Evolutionary conservation across 2,329 filamentous ascomycete species (phyloP).

Genomic region (Aphanocladium album): DNA sequence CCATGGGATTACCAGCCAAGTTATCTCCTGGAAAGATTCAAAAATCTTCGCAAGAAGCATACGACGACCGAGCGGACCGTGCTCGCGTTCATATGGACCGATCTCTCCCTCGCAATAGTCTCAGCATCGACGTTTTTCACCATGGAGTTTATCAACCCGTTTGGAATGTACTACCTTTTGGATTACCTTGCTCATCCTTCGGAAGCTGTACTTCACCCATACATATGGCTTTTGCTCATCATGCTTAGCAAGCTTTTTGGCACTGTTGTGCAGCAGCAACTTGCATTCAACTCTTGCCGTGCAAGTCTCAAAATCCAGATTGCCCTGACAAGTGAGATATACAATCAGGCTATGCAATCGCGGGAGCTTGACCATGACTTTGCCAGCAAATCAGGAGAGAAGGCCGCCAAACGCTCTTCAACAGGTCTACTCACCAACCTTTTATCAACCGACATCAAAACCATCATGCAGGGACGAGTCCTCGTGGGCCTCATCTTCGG

Average conservation of each 20-base stretch:
- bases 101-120: slow-evolving; percentile 29
- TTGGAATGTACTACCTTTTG: slow-evolving; percentile 36
- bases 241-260: slow-evolving; percentile 39
- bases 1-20: slow-evolving; percentile 1
- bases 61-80: neutral
- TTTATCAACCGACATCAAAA: slow-evolving; percentile 46
- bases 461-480: slow-evolving; percentile 39
- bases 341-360: slow-evolving; percentile 42
- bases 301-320: slow-evolving; percentile 32
- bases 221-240: slow-evolving; percentile 41
- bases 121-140: slow-evolving; percentile 26
- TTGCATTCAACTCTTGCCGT: slow-evolving; percentile 43
- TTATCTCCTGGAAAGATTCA: slow-evolving; percentile 27
- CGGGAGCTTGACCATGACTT: slow-evolving; percentile 42
- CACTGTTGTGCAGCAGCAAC: slow-evolving; percentile 42
- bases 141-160: slow-evolving; percentile 39
- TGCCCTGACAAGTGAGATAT: slow-evolving; percentile 45
- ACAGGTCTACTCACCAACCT: slow-evolving; percentile 42
- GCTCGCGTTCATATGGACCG: neutral
- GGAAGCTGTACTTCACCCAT: slow-evolving; percentile 31
- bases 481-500: slow-evolving; percentile 35
- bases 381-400: neutral
- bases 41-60: slow-evolving; percentile 24
- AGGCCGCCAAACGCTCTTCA: slow-evolving; percentile 26
- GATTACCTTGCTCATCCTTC: slow-evolving; percentile 26